Evolutionary conservation across 78 protist genomes (phyloP).

Genomic region (Dictyostelium purpureum): DNA sequence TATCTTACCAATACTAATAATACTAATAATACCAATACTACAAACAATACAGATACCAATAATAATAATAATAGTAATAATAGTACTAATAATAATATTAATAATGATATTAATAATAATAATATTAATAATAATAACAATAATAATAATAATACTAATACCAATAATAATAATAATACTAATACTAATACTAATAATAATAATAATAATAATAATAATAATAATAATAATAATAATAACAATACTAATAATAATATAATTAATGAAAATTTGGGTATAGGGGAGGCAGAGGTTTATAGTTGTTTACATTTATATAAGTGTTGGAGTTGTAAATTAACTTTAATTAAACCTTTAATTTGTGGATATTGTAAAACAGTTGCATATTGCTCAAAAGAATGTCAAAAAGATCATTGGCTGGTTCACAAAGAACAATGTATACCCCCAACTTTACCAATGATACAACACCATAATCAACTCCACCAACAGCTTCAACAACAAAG

Average conservation of each 20-base stretch:
- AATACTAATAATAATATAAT: background rate
- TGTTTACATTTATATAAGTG: constrained; percentile 54
- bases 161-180: too few species aligned
- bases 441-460: background rate
- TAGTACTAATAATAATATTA: too few species aligned
- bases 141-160: too few species aligned
- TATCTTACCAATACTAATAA: too few species aligned
- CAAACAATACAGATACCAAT: too few species aligned
- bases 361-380: constrained; percentile 49
- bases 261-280: constrained; percentile 26
- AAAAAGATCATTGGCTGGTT: constrained; percentile 48
- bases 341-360: constrained; percentile 62
- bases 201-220: too few species aligned
- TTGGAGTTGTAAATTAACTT: constrained; percentile 16
- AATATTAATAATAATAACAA: too few species aligned
- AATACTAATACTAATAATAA: too few species aligned
- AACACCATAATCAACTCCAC: background rate
- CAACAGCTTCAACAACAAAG: background rate
- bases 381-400: constrained; percentile 67
- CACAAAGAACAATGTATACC: constrained; percentile 1
- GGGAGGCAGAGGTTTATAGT: constrained; percentile 48
- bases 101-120: too few species aligned
- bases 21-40: too few species aligned
- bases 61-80: too few species aligned
- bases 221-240: too few species aligned